These are phyloP conservation scores for Triticum dicoccoides DNA, from an alignment of 176 grass and related monocot genomes.

Conservation along the genomic window DNA sequence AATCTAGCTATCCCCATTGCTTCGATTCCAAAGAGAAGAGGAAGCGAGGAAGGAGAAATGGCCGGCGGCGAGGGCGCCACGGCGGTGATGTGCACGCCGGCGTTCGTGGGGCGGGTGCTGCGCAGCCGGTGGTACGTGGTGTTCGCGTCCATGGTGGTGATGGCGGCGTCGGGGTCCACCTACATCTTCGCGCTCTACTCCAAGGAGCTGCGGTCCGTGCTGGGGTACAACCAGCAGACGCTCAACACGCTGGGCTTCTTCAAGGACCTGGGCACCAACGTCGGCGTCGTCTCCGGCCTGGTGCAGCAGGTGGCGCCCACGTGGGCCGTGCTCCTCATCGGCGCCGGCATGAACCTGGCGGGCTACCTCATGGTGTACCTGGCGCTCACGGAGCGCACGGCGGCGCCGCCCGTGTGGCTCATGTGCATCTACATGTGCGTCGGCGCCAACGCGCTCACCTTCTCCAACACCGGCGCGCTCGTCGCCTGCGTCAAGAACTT, in stretches of 20 bases:
- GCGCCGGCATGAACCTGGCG: conserved; percentile 27
- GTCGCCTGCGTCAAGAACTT: conserved; percentile 72
- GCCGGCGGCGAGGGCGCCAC: not conserved
- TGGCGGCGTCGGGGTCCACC: conserved; percentile 25
- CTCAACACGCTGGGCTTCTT: conserved; percentile 40
- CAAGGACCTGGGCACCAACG: conserved; percentile 56
- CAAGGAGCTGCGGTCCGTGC: conserved; percentile 24
- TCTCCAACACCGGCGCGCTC: conserved; percentile 68
- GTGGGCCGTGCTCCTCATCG: conserved; percentile 39
- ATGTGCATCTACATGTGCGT: conserved; percentile 47
- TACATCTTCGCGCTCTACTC: conserved; percentile 51
- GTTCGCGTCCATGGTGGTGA: conserved; percentile 38
- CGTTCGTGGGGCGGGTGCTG: conserved; percentile 13
- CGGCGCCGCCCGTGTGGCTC: conserved; percentile 24
- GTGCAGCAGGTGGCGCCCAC: conserved; percentile 41
- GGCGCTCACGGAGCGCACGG: conserved; percentile 17
- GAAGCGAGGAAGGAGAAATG: not conserved
- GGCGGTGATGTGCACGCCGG: conserved; percentile 28
- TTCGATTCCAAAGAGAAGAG: no score
- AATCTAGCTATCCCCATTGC: no score
- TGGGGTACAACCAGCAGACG: conserved; percentile 45
- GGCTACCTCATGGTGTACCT: conserved; percentile 45
- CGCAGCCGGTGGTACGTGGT: conserved; percentile 37
- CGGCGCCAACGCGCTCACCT: conserved; percentile 36
- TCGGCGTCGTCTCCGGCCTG: conserved; percentile 41